phyloP scores from a whole-genome alignment of 108 stramenopile species.

The Pseudonitzschia delicatissima region DNA sequence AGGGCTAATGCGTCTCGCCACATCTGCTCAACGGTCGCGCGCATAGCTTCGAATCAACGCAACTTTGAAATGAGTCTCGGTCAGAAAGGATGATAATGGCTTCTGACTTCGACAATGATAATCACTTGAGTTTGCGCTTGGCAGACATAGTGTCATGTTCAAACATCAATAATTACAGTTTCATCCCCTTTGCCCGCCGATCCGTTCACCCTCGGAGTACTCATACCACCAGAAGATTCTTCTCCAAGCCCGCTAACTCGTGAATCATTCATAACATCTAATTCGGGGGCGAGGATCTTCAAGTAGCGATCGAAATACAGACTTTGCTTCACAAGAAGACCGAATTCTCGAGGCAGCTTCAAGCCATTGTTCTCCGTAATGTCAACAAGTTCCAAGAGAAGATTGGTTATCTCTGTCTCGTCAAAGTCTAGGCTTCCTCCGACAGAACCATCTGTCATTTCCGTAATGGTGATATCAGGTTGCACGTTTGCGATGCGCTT shows the following conservation, averaged over 20 bases:
- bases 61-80: too few relatives aligned
- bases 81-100: too few relatives aligned
- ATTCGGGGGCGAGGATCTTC: slow-evolving; percentile 89
- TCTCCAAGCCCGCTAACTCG: slow-evolving; percentile 32
- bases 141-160: too few relatives aligned
- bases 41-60: too few relatives aligned
- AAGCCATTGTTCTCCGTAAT: slow-evolving; percentile 92
- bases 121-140: too few relatives aligned
- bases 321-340: slow-evolving; percentile 94
- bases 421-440: slow-evolving; percentile 64
- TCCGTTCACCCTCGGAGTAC: slow-evolving; percentile 3
- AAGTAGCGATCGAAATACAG: slow-evolving; percentile 97
- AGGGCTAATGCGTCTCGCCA: too few relatives aligned
- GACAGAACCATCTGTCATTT: slow-evolving; percentile 44
- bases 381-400: slow-evolving; percentile 85
- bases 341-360: slow-evolving; percentile 94
- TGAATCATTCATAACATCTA: slow-evolving; percentile 80
- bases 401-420: slow-evolving; percentile 84
- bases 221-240: neutral
- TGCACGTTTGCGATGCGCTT: slow-evolving; percentile 61
- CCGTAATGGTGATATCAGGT: slow-evolving; percentile 68
- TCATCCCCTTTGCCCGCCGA: slow-evolving; percentile 7
- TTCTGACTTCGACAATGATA: too few relatives aligned
- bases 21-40: too few relatives aligned
- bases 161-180: slow-evolving; percentile 39